Conservation (phyloP, 805 yeast genomes). For the Yarrowia sp. region DNA sequence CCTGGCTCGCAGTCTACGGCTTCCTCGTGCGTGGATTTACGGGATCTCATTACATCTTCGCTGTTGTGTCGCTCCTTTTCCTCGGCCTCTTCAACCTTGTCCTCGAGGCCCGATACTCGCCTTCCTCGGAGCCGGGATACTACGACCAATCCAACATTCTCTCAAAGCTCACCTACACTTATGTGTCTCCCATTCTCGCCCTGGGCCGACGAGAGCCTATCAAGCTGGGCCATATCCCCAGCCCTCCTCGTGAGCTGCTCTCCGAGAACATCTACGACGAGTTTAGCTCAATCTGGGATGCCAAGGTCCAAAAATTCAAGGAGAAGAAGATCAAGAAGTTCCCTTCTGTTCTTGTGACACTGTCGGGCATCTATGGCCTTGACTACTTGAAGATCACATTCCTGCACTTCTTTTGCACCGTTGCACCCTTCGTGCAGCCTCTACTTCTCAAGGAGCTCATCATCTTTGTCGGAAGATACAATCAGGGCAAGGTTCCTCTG, state of each 20-base stretch:
- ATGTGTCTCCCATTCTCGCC: not conserved
- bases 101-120: conserved; percentile 37
- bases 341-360: conserved; percentile 29
- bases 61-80: not conserved
- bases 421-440: conserved; percentile 45
- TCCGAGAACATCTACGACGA: conserved; percentile 37
- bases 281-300: conserved; percentile 38
- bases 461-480: conserved; percentile 49
- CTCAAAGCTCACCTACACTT: not conserved
- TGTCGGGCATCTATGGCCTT: conserved; percentile 44
- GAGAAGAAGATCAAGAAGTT: conserved; percentile 1
- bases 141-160: conserved; percentile 4
- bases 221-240: conserved; percentile 2
- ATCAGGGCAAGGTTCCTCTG: conserved; percentile 50
- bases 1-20: conserved; percentile 29
- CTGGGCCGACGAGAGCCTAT: not conserved
- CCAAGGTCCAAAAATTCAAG: conserved; percentile 4
- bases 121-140: not conserved
- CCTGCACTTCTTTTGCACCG: conserved; percentile 47
- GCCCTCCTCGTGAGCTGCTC: conserved; percentile 35
- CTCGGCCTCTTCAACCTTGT: conserved; percentile 13
- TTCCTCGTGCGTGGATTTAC: conserved; percentile 13
- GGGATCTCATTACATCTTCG: not conserved
- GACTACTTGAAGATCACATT: conserved; percentile 45
- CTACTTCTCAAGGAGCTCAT: conserved; percentile 44